A percentile compares a stretch with the other conserved stretches of the same genome.
Conservation (phyloP, 495 filamentous ascomycete genomes). For the Glutinoglossum americanum region DNA sequence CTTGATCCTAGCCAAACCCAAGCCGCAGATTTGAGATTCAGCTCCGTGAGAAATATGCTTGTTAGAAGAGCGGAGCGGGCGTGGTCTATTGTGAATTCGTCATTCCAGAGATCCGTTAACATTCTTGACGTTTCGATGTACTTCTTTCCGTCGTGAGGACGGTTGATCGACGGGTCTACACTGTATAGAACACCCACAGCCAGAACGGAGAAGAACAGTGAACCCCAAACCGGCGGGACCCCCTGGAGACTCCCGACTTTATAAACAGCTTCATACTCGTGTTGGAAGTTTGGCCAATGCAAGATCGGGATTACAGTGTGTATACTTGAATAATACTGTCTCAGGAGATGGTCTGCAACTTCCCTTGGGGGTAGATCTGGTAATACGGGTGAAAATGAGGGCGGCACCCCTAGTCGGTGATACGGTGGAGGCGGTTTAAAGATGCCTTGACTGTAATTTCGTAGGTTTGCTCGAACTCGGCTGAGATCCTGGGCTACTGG, state of each 20-base stretch:
- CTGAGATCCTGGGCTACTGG: slow-evolving; percentile 44
- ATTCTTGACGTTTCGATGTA: slow-evolving; percentile 50
- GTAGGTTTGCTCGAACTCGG: slow-evolving; percentile 47
- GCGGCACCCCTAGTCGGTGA: slow-evolving; percentile 30
- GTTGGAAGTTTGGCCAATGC: slow-evolving; percentile 71
- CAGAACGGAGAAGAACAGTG: slow-evolving; percentile 66
- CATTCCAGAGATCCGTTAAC: slow-evolving; percentile 61
- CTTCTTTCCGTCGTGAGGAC: slow-evolving; percentile 40
- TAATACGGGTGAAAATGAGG: slow-evolving; percentile 28
- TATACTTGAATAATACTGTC: slow-evolving; percentile 50
- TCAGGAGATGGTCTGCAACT: slow-evolving; percentile 52
- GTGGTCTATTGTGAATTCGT: slow-evolving; percentile 63
- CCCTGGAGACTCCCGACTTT: slow-evolving; percentile 37
- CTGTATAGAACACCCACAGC: slow-evolving; percentile 69
- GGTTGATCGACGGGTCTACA: slow-evolving; percentile 27
- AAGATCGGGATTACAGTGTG: slow-evolving; percentile 68
- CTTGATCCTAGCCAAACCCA: slow-evolving; percentile 83
- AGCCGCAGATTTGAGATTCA: slow-evolving; percentile 71
- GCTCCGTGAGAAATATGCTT: slow-evolving; percentile 65
- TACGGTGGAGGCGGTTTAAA: slow-evolving; percentile 63
- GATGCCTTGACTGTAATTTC: slow-evolving; percentile 52
- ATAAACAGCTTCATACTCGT: slow-evolving; percentile 61
- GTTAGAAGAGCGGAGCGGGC: slow-evolving; percentile 49
- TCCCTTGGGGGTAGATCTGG: slow-evolving; percentile 50
- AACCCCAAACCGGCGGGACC: slow-evolving; percentile 52